Conservation (phyloP, 257 asterid species). For the Scutellaria minor region DNA sequence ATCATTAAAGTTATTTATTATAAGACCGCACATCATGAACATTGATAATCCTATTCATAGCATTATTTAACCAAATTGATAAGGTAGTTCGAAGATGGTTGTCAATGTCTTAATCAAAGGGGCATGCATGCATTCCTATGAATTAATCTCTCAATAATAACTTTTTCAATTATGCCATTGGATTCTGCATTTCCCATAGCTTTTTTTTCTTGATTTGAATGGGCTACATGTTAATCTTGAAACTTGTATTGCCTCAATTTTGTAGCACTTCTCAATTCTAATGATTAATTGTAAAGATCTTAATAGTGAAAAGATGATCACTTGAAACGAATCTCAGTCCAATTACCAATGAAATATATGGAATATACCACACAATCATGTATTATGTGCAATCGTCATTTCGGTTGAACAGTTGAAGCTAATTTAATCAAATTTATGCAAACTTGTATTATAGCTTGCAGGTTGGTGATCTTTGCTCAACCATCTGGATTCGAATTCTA, state of each 20-base stretch:
- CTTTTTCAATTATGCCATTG: not conserved
- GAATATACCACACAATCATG: no score
- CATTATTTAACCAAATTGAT: conserved; percentile 24
- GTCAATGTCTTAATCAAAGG: not conserved
- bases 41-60: not conserved
- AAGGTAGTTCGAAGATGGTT: conserved; percentile 4
- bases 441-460: conserved; percentile 6
- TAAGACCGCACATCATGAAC: not conserved
- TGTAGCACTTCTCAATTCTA: not conserved
- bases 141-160: not conserved
- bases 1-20: conserved; percentile 5
- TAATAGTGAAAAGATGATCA: not conserved
- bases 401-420: not conserved
- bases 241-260: not conserved
- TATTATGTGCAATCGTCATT: no score
- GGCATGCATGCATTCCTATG: not conserved
- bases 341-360: not conserved
- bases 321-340: not conserved
- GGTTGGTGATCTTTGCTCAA: conserved; percentile 35
- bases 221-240: not conserved
- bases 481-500: conserved; percentile 17
- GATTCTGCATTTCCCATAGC: not conserved
- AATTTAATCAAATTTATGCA: not conserved
- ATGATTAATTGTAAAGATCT: not conserved
- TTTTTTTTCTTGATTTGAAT: not conserved